These are phyloP conservation scores for Schwanniomyces occidentalis DNA, from an alignment of 805 yeast species.

Conservation along the genomic window DNA sequence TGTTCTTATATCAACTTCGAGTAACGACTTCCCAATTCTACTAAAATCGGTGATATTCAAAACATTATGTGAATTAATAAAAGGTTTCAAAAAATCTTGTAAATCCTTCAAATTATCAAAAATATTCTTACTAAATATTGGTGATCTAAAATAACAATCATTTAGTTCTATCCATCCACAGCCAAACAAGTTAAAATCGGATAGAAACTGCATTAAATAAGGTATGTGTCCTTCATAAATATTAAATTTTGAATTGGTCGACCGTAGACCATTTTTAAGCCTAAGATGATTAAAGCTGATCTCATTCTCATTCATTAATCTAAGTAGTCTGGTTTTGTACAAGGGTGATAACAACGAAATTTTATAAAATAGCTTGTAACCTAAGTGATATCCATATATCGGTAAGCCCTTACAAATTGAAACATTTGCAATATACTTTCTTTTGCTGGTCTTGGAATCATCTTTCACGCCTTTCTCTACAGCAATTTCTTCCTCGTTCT, in stretches of 20 bases:
- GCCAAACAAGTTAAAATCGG: slow-evolving; percentile 83
- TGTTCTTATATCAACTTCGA: slow-evolving; percentile 73
- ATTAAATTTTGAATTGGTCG: slow-evolving; percentile 6
- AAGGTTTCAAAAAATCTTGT: slow-evolving; percentile 16
- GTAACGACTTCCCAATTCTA: slow-evolving; percentile 59
- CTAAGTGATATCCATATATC: slow-evolving; percentile 79
- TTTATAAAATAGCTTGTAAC: slow-evolving; percentile 65
- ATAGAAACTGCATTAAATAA: slow-evolving; percentile 68
- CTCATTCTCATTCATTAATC: slow-evolving; percentile 35
- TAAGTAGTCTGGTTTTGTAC: slow-evolving; percentile 53
- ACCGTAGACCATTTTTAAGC: slow-evolving; percentile 1
- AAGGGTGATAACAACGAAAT: slow-evolving; percentile 66
- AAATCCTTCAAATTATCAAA: slow-evolving; percentile 9
- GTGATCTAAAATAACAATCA: slow-evolving; percentile 55
- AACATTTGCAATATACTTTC: slow-evolving; percentile 57
- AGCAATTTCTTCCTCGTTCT: slow-evolving; percentile 11
- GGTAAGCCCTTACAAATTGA: slow-evolving; percentile 73
- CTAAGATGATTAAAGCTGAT: slow-evolving; percentile 5
- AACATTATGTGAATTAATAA: slow-evolving; percentile 28
- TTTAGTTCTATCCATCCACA: slow-evolving; percentile 70
- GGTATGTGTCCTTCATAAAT: slow-evolving; percentile 81
- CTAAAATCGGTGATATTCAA: slow-evolving; percentile 31
- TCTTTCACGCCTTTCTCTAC: slow-evolving; percentile 9
- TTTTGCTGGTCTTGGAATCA: slow-evolving; percentile 7
- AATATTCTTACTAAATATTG: slow-evolving; percentile 35